Percentiles rank a stretch among this genome's conserved stretches.
These are phyloP conservation scores for Tolypocladium inflatum DNA, from an alignment of 2,329 filamentous ascomycete genomes.

Conservation along the genomic window DNA sequence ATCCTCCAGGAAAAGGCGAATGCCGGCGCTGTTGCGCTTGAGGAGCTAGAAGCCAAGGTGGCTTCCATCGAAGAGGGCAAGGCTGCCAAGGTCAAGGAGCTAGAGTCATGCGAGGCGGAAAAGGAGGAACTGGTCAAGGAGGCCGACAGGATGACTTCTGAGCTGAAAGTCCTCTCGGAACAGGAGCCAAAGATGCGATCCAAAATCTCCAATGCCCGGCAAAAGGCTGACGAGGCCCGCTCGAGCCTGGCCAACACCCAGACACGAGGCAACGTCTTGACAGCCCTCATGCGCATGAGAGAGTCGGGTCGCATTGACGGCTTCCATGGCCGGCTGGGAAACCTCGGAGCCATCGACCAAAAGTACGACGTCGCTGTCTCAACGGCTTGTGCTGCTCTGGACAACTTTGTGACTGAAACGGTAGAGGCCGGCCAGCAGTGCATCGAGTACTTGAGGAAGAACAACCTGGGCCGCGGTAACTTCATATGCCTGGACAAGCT, in stretches of 20 bases:
- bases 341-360: conserved; percentile 85
- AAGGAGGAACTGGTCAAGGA: conserved; percentile 67
- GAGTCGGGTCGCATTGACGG: conserved; percentile 95
- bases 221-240: conserved; percentile 92
- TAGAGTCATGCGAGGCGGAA: conserved; percentile 66
- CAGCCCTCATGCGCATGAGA: conserved; percentile 85
- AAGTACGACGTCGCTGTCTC: conserved; percentile 98
- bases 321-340: conserved; percentile 90
- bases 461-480: conserved; percentile 90
- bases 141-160: conserved; percentile 57
- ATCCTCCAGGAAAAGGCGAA: conserved; percentile 87
- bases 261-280: conserved; percentile 85
- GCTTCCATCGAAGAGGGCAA: conserved; percentile 62
- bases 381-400: conserved; percentile 80
- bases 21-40: conserved; percentile 72
- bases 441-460: conserved; percentile 95
- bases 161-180: conserved; percentile 61
- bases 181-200: conserved; percentile 76
- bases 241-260: conserved; percentile 85
- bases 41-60: conserved; percentile 77
- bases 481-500: conserved; percentile 94
- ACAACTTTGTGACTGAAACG: conserved; percentile 95
- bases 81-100: conserved; percentile 59
- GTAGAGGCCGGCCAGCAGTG: conserved; percentile 96
- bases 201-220: conserved; percentile 79